Percentiles rank a stretch among this genome's conserved stretches.
Evolutionary conservation across 169 alveolate genomes (phyloP).

Genomic region (Plasmodium knowlesi): DNA sequence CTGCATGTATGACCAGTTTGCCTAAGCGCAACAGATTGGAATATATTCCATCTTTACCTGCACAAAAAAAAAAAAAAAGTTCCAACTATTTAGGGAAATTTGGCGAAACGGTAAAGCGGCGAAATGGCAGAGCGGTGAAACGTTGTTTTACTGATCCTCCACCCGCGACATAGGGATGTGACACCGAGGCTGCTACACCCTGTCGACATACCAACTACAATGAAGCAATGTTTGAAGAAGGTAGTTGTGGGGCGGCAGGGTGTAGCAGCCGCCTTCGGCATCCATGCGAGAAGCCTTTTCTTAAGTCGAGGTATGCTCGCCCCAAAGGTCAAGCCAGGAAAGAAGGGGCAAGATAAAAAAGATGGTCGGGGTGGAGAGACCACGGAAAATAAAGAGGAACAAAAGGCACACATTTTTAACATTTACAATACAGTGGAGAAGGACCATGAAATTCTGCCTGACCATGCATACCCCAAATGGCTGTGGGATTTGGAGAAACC

Average conservation of each 20-base stretch:
- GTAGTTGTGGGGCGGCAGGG: not conserved
- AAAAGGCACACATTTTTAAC: constrained; percentile 83
- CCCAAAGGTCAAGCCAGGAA: constrained; percentile 70
- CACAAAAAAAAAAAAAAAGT: not conserved
- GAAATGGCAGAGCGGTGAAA: not conserved
- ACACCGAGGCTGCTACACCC: not conserved
- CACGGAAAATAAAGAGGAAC: constrained; percentile 52
- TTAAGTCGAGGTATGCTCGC: constrained; percentile 24
- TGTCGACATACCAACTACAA: not conserved
- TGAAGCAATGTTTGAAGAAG: constrained; percentile 11
- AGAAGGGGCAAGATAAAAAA: constrained; percentile 76
- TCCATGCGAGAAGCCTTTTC: constrained; percentile 31
- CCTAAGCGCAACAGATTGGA: not conserved
- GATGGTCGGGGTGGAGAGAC: constrained; percentile 46
- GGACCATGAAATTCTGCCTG: constrained; percentile 84
- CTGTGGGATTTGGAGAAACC: constrained; percentile 85
- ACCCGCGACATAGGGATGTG: not conserved
- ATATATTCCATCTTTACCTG: not conserved
- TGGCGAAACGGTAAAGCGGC: not conserved
- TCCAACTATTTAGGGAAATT: not conserved
- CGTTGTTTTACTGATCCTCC: not conserved
- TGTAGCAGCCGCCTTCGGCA: not conserved
- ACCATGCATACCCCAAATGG: constrained; percentile 85
- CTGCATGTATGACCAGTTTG: not conserved
- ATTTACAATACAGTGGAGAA: constrained; percentile 80